Base-by-base conservation (phyloP, 2,329 filamentous ascomycete species). In the Purpureocillium takamizusanense region DNA sequence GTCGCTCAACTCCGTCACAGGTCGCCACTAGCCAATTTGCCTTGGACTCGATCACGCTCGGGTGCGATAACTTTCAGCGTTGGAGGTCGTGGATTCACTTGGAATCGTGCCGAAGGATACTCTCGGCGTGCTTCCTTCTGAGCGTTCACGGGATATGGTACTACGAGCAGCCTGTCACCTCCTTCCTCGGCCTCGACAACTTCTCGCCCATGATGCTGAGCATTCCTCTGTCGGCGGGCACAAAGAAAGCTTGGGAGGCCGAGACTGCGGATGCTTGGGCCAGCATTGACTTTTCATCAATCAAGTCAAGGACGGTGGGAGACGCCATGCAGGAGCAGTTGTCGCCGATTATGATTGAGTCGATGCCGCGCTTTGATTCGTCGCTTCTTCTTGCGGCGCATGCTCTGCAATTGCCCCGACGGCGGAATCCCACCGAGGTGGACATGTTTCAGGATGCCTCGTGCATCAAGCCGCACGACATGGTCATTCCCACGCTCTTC, bases 71-170 rank as follows among this genome's bases (percentile, higher is more conserved):
- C 21, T 49, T 59, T 25, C 55, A 56, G 41, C 60, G 59, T 34
- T 78, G 75, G 75, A 59, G 56, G 30, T 49, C 56, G 42, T 79
- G 76, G 76, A 52, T 77, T 31, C 56, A 69, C 33, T 53, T 57
- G 36, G 76, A 80, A 54, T 61, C 70, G 7, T 62, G 61, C 39
- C 68, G 72, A 39, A 68, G 76, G 31, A 62, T 79, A 21, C 57
- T 76, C n/a, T 62, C 69, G 27, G 68, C 67, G 12, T 78, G 72
- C 55, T 76, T 78, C 53, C 55, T 76, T 38, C 59, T 75, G 40
- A 75, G 79, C 50, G 61, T 69, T 7, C 74, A 78, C 43, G 66
- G 71, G 49, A 67, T 71, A 44, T 60, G 69, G 44, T 78, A 74
- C 47, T 64, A 72, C 37, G 69, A 78, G 52, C 70, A 72, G 45